phyloP scores from a whole-genome alignment of 2,329 filamentous ascomycete genomes.

The Zalaria obscura region DNA sequence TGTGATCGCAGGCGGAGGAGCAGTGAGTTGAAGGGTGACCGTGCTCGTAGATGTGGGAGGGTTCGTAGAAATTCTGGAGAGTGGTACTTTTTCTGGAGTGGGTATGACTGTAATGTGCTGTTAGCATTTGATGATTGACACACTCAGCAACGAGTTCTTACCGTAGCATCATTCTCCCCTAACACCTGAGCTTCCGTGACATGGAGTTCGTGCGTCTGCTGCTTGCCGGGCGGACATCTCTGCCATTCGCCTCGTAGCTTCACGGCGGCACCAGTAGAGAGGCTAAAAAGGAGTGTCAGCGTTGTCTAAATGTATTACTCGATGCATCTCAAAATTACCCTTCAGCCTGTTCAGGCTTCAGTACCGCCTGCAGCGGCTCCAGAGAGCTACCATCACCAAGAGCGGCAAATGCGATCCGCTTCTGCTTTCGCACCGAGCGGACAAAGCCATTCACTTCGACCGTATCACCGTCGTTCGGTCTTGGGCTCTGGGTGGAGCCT shows the following conservation, averaged over 20 bases:
- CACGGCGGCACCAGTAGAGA: conserved; percentile 71
- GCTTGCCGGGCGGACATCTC: conserved; percentile 48
- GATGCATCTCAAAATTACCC: conserved; percentile 41
- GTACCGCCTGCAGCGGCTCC: conserved; percentile 64
- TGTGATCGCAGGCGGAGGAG: conserved; percentile 74
- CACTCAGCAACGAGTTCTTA: conserved; percentile 29
- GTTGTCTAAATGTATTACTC: background rate
- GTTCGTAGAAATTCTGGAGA: conserved; percentile 77
- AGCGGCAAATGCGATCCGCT: conserved; percentile 67
- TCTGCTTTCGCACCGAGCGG: conserved; percentile 74
- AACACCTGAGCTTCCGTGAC: conserved; percentile 55
- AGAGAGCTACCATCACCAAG: conserved; percentile 79
- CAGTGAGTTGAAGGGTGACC: conserved; percentile 67
- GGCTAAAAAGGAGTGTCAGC: conserved; percentile 33
- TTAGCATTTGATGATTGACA: conserved; percentile 1
- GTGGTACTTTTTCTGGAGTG: conserved; percentile 94
- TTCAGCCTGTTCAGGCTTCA: conserved; percentile 56
- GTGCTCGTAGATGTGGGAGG: conserved; percentile 72
- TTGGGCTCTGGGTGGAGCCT: too few species aligned
- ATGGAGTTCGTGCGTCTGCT: conserved; percentile 69
- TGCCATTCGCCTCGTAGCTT: conserved; percentile 66
- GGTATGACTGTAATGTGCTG: conserved; percentile 51
- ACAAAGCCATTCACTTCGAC: conserved; percentile 58
- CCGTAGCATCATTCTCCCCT: conserved; percentile 65
- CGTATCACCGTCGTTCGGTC: too few species aligned